Evolutionary conservation across 2,329 filamentous ascomycete species (phyloP).

Genomic region (Aspergillus tamarii): DNA sequence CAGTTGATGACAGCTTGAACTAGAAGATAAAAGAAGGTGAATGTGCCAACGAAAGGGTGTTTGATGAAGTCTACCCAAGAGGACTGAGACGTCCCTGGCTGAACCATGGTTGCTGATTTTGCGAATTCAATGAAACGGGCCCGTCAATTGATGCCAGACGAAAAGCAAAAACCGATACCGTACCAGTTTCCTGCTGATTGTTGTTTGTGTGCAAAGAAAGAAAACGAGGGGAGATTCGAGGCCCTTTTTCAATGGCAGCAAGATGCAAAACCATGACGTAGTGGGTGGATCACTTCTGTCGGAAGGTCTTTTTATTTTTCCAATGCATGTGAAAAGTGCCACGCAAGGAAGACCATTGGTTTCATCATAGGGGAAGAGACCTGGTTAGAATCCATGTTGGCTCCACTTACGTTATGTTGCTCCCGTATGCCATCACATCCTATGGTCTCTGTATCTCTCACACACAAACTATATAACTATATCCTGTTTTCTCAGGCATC

Average conservation of each 20-base stretch:
- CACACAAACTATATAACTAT: background rate
- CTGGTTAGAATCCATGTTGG: background rate
- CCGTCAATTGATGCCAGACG: background rate
- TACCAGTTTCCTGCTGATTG: background rate
- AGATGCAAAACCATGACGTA: background rate
- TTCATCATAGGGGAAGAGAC: background rate
- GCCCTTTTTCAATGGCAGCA: background rate
- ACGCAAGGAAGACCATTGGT: background rate
- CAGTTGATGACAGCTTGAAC: slow-evolving; percentile 35
- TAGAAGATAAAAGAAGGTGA: slow-evolving; percentile 34
- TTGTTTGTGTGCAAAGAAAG: background rate
- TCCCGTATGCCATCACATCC: background rate
- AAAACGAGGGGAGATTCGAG: background rate
- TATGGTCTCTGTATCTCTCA: background rate
- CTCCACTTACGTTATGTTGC: background rate
- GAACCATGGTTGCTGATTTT: background rate
- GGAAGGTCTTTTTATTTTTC: background rate
- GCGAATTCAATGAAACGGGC: background rate
- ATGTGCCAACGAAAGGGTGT: slow-evolving; percentile 35
- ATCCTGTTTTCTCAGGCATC: background rate
- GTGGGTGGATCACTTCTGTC: background rate
- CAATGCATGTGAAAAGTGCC: background rate
- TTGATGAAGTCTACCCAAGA: slow-evolving; percentile 27
- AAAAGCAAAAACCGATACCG: background rate
- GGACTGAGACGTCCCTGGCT: slow-evolving; percentile 10